These are phyloP conservation scores for Eucalyptus lansdowneana DNA, from an alignment of 345 rosid species.

Conservation along the genomic window DNA sequence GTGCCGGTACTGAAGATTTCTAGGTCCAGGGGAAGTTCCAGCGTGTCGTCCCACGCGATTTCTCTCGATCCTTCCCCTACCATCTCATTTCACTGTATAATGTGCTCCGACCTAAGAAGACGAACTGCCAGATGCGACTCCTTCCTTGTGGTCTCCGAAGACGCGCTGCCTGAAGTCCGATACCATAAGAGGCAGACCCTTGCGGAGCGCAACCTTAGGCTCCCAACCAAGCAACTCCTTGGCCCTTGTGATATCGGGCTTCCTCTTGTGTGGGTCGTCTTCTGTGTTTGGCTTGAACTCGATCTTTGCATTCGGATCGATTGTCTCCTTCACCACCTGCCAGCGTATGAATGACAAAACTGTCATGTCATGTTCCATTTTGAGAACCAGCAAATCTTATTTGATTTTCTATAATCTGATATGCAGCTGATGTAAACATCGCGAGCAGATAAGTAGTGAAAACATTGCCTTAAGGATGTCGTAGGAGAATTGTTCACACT, in stretches of 20 bases:
- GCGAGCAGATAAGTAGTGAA: background rate
- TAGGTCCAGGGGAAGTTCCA: background rate
- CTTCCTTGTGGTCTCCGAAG: slow-evolving; percentile 87
- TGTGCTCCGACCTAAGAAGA: slow-evolving; percentile 4
- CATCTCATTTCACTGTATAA: background rate
- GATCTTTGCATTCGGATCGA: slow-evolving; percentile 85
- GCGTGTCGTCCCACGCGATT: background rate
- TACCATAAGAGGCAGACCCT: slow-evolving; percentile 94
- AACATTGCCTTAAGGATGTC: background rate
- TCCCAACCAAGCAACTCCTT: slow-evolving; percentile 90
- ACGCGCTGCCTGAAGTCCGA: slow-evolving; percentile 84
- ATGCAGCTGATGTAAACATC: background rate
- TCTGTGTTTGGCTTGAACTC: slow-evolving; percentile 94
- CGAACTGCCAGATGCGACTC: slow-evolving; percentile 5
- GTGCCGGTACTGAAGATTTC: background rate
- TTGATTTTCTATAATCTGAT: background rate
- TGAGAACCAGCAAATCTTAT: background rate
- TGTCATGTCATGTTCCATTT: background rate
- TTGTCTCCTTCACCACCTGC: slow-evolving; percentile 95
- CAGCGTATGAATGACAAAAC: background rate
- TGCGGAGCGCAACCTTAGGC: slow-evolving; percentile 75
- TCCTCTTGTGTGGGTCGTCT: slow-evolving; percentile 99
- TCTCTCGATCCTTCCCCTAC: background rate
- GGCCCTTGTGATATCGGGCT: slow-evolving; percentile 88
- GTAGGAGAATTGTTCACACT: background rate